Percentiles rank a stretch among this genome's conserved stretches.
phyloP scores from a whole-genome alignment of 257 asterid species.

The Solanum habrochaites region DNA sequence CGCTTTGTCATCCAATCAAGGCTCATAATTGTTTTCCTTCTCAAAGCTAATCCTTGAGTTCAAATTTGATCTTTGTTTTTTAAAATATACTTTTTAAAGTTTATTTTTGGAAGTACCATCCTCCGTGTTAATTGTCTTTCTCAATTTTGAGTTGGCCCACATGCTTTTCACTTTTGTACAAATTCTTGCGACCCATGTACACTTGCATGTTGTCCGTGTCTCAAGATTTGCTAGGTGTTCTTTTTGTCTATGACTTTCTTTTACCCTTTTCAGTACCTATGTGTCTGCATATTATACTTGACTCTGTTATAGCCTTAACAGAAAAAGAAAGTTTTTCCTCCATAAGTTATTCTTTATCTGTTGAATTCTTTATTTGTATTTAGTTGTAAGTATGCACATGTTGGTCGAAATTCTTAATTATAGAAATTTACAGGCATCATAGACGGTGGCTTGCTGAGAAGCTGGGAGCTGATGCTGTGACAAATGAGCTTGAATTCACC shows the following conservation, averaged over 20 bases:
- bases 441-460: slow-evolving; percentile 94
- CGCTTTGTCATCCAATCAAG: background rate
- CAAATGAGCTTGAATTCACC: slow-evolving; percentile 68
- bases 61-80: background rate
- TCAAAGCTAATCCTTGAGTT: background rate
- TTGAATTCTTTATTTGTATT: background rate
- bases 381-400: background rate
- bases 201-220: background rate
- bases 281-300: background rate
- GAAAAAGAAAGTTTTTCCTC: background rate
- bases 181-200: background rate
- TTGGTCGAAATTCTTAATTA: background rate
- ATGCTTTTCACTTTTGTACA: background rate
- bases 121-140: background rate
- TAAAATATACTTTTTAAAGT: background rate
- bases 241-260: background rate
- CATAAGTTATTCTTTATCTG: background rate
- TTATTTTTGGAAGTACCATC: background rate
- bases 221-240: background rate
- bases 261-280: background rate
- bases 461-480: slow-evolving; percentile 41
- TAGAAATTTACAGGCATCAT: slow-evolving; percentile 63
- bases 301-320: background rate
- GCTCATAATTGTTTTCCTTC: background rate
- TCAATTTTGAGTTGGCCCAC: background rate